A percentile compares a stretch with the other conserved stretches of the same genome.
These are phyloP conservation scores for Davidsoniella virescens DNA, from an alignment of 2,329 filamentous ascomycete genomes.

Conservation along the genomic window DNA sequence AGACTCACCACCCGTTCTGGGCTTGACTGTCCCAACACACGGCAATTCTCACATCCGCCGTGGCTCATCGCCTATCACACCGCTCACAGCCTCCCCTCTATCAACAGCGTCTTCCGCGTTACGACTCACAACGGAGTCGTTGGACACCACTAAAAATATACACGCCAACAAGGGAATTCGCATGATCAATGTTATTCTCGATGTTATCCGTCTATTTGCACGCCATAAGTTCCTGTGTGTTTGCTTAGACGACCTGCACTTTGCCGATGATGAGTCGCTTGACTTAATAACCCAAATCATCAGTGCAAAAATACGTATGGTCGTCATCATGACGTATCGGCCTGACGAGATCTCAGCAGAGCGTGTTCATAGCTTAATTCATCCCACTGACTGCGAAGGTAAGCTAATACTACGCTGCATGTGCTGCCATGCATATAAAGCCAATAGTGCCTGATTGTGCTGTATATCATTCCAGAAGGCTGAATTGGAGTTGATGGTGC, in stretches of 20 bases:
- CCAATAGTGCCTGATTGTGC: not conserved
- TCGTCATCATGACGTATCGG: constrained; percentile 62
- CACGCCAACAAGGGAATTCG: constrained; percentile 49
- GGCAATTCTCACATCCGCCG: constrained; percentile 27
- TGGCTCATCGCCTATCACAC: constrained; percentile 31
- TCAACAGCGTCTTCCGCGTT: constrained; percentile 24
- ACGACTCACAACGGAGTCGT: constrained; percentile 23
- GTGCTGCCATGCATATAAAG: not conserved
- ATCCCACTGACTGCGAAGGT: constrained; percentile 38
- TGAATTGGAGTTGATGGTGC: too few species aligned
- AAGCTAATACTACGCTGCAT: constrained; percentile 7
- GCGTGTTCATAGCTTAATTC: constrained; percentile 36
- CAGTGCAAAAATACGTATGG: constrained; percentile 60
- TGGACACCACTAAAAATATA: constrained; percentile 41
- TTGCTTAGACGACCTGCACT: constrained; percentile 78
- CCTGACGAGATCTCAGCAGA: constrained; percentile 47
- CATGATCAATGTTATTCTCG: constrained; percentile 75
- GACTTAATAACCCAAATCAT: constrained; percentile 74
- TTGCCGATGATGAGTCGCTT: constrained; percentile 73
- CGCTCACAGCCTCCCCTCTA: constrained; percentile 31
- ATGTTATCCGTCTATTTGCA: constrained; percentile 68
- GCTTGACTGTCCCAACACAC: constrained; percentile 10
- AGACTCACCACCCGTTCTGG: constrained; percentile 10
- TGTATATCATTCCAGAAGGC: too few species aligned
- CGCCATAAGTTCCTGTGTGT: constrained; percentile 77